Evolutionary conservation across 768 basidiomycete genomes (phyloP), one percentile per base, ranked within the genome.

Genomic region (Hygrocybe coccinea): DNA sequence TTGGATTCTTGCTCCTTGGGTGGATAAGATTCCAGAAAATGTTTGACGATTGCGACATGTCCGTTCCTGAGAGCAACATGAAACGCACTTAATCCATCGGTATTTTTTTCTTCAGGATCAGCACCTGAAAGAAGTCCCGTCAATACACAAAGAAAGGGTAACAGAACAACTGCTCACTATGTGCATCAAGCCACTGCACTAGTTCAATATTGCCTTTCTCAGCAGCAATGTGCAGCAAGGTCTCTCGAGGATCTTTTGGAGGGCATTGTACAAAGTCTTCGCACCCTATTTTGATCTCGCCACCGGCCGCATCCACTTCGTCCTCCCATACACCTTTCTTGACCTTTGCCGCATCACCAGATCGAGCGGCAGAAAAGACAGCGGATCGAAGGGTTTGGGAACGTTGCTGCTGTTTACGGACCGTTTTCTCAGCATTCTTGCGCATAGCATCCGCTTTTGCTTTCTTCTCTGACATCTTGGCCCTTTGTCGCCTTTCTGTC

Each of bases 261-360:
- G 59, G 58, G 10, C 37, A 58, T 57, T 75, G 67, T 45, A 82
- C 75, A 60, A 82, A 82, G 50, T 72, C 74, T 44, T 79, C 78
- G 60, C 79, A 79, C 19, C 82, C 82, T 51, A 67, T 61, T 62
- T 80, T 82, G 52, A 85, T 69, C 72, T 90, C 87, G 29, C 85
- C 84, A 47, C 87, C 88, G 8, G 82, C 75, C 38, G 86, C 83
- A 67, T 89, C 86, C 55, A 90, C 85, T 33, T 71, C 69, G 44
- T 86, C 78, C 70, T 87, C 86, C 79, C 81, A 87, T 19, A 89
- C 69, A 25, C 81, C 82, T 59, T 80, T 79, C 71, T 80, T 83
- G 51, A 89, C 87, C 48, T 68, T 69, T 7, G 69, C 76, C 15
- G 68, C 62, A 35, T 87, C 73, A 10, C 80, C 78, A 14, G 69